phyloP scores from a whole-genome alignment of 2,329 filamentous ascomycete species.

The Alternaria rosae region DNA sequence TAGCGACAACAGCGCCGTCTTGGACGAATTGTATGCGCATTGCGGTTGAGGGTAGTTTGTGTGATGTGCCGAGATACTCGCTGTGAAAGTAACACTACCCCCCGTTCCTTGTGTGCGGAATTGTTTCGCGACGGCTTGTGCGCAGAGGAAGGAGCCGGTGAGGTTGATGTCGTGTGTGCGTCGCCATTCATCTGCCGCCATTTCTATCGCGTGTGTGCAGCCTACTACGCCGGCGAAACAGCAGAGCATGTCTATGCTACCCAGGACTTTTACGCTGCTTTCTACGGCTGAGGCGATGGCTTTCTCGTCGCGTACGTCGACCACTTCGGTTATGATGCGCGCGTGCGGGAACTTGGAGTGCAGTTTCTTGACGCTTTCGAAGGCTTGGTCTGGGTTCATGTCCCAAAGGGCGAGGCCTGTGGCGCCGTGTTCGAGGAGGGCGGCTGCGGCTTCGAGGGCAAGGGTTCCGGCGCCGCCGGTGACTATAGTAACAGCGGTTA shows the following conservation, averaged over 20 bases:
- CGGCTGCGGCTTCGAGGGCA: constrained; percentile 64
- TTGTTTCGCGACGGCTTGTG: constrained; percentile 66
- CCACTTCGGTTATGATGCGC: constrained; percentile 59
- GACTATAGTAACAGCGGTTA: constrained; percentile 48
- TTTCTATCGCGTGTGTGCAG: constrained; percentile 67
- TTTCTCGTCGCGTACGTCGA: constrained; percentile 67
- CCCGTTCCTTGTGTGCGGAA: constrained; percentile 53
- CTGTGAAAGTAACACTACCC: constrained; percentile 71
- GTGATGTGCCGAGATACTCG: constrained; percentile 71
- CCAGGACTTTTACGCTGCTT: constrained; percentile 54
- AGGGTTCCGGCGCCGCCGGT: constrained; percentile 73
- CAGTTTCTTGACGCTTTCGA: constrained; percentile 56
- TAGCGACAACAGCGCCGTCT: constrained; percentile 70
- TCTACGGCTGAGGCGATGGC: constrained; percentile 53
- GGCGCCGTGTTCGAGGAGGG: constrained; percentile 73
- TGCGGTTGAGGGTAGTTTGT: constrained; percentile 79
- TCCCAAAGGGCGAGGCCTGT: constrained; percentile 68
- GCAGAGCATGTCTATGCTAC: constrained; percentile 63
- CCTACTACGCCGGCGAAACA: constrained; percentile 75
- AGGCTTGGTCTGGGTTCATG: constrained; percentile 56
- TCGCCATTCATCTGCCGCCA: constrained; percentile 66
- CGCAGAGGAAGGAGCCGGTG: constrained; percentile 73
- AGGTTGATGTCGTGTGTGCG: constrained; percentile 74
- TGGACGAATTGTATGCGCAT: constrained; percentile 74
- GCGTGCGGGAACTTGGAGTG: constrained; percentile 62